Conservation (phyloP, 176 grass and related monocot genomes). For the Musa schizocarpa region DNA sequence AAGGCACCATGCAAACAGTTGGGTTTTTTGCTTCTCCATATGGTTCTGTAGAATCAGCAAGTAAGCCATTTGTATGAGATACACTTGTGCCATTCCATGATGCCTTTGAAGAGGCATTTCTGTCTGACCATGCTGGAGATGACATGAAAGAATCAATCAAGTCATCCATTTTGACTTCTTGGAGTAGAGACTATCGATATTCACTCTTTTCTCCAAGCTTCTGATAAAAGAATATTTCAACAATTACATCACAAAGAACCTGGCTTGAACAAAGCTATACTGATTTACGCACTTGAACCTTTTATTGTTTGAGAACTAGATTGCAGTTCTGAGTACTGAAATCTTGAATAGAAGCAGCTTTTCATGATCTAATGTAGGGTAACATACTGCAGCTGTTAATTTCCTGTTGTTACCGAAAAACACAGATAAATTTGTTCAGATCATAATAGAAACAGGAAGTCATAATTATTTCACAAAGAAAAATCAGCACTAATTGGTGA, state of each 20-base stretch:
- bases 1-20: background rate
- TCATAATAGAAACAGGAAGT: background rate
- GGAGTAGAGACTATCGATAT: background rate
- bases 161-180: constrained; percentile 11
- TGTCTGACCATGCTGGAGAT: constrained; percentile 3
- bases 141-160: constrained; percentile 12
- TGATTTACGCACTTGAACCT: background rate
- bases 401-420: no score
- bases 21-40: constrained; percentile 6
- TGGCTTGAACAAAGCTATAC: background rate
- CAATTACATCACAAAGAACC: background rate
- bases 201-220: background rate
- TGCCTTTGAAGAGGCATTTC: constrained; percentile 4
- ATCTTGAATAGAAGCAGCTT: background rate
- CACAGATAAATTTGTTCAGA: background rate
- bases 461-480: background rate
- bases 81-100: background rate
- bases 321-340: background rate
- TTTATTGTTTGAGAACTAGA: background rate
- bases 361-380: background rate
- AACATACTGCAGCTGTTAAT: background rate
- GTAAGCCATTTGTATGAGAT: constrained; percentile 5
- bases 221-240: background rate
- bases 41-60: constrained; percentile 6
- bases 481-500: background rate